Base-by-base conservation (phyloP, 139 green algal genomes). In the Chlamydomonas sphaeroides region DNA sequence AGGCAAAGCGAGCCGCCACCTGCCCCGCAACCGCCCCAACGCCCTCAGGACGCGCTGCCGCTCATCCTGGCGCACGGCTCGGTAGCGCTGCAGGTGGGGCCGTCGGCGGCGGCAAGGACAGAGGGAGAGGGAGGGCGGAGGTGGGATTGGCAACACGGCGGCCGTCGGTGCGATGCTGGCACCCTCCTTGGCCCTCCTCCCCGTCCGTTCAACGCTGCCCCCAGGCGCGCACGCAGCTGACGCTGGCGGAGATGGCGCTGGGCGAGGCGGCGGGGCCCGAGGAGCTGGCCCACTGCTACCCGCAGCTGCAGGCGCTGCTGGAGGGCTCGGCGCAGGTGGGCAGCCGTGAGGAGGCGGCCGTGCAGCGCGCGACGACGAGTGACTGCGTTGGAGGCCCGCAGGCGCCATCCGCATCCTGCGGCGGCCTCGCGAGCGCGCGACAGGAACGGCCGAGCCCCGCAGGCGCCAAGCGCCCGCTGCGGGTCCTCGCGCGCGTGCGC, bases 211-310 rank as follows among this genome's bases (percentile, higher is more conserved):
- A n/a, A n/a, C n/a, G n/a, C n/a, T n/a, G n/a, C n/a, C n/a, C n/a
- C n/a, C n/a, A n/a, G 78, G 80, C 69, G 0, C 49, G 68, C 5
- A 88, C 78, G n/a, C 88, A 89, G 79, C 56, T 89, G 57, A 45
- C 77, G 35, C 59, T 94, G 57, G 91, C 85, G n/a, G 83, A 92
- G 68, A 67, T 77, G 15, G 38, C 90, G 41, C 67, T 93, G 83
- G n/a, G 26, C 1, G 76, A 41, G 45, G 62, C 63, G 28, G 23
- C 2, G 11, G 59, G 20, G 25, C 62, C 62, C 21, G 62, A 15
- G 4, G 42, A 73, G 2, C 48, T 83, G 76, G 63, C 42, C 14
- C 74, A 80, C 74, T 80, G 74, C 57, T 61, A 70, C 42, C 2
- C 15, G 15, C 74, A 70, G 59, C 59, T 80, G 61, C 30, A 45